Evolutionary conservation across 306 rosid species (phyloP), one percentile per base, ranked within the genome.

Genomic region (Abrus pulchellus): DNA sequence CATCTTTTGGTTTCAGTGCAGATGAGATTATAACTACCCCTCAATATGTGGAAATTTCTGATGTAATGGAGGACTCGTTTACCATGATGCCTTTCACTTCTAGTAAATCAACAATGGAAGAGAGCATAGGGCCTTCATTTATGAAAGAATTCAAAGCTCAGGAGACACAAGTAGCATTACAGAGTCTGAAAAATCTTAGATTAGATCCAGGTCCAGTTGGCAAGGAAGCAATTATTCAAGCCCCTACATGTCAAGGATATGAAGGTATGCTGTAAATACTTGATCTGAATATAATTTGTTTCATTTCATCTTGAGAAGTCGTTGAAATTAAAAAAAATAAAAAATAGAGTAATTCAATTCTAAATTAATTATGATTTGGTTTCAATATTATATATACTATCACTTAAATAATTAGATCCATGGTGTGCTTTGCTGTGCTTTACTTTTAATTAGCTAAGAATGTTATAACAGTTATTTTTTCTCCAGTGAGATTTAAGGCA

Each of bases 1-100:
- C 99, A 82, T 96, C 99, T 36, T 96, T 96, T 85, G 99, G 99
- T 83, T 96, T 96, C 84, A 96, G 99, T 84, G 99, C 99, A n/a
- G 99, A 96, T 88, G 99, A 96, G 87, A 90, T 96, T 75, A 88
- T 93, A 83, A 88, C 92, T 43, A 93, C 99, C 40, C 6, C 92
- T 59, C 94, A 96, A 9, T 96, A 93, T 33, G 98, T 93, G 74
- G 99, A 96, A 89, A 96, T 96, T 83, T 82, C 99, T 82, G 98
- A 90, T 86, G 99, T 93, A 40, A 89, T 83, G 89, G 97, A 91
- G 28, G 99, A 95, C 40, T 91, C 98, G n/a, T 95, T 95, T 82
- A 90, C 98, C 44, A 95, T 95, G 92, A 86, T 87, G 59, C 97
- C 98, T 11, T 90, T 90, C 71, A 68, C 95, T 36, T 72, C 97